These are phyloP conservation scores for Stevia rebaudiana DNA, from an alignment of 140 eudicot species.

Conservation along the genomic window DNA sequence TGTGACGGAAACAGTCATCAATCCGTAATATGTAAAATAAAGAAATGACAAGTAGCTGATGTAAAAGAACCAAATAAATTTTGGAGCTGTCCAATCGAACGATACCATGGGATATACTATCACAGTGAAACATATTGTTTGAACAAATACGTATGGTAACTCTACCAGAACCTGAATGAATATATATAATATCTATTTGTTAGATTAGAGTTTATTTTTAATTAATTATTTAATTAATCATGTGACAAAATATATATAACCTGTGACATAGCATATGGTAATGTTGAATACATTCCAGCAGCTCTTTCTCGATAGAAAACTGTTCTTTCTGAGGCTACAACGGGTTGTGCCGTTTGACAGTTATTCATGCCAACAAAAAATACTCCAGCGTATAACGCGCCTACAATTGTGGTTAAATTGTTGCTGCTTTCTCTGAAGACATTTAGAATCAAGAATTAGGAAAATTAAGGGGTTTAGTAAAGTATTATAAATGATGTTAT, in stretches of 20 bases:
- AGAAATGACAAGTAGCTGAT: conserved; percentile 60
- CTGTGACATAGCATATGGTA: conserved; percentile 67
- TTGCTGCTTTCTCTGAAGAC: conserved; percentile 32
- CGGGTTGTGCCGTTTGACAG: conserved; percentile 48
- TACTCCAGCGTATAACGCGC: conserved; percentile 43
- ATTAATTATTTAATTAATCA: background rate
- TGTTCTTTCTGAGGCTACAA: conserved; percentile 50
- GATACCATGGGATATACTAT: conserved; percentile 77
- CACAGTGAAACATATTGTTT: conserved; percentile 43
- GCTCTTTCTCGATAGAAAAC: conserved; percentile 68
- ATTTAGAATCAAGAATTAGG: background rate
- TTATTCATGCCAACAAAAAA: conserved; percentile 53
- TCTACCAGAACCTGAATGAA: conserved; percentile 72
- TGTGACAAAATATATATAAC: conserved; percentile 22
- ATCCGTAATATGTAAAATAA: conserved; percentile 71
- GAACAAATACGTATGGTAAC: conserved; percentile 63
- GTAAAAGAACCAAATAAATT: conserved; percentile 73
- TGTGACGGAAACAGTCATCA: conserved; percentile 75
- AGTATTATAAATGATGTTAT: background rate
- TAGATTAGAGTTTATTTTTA: background rate
- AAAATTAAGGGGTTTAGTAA: background rate
- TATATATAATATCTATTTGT: background rate
- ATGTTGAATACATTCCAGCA: conserved; percentile 70
- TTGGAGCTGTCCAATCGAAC: conserved; percentile 66
- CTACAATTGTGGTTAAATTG: conserved; percentile 38